Conservation (phyloP, 306 rosid genomes). For the Medicago truncatula region DNA sequence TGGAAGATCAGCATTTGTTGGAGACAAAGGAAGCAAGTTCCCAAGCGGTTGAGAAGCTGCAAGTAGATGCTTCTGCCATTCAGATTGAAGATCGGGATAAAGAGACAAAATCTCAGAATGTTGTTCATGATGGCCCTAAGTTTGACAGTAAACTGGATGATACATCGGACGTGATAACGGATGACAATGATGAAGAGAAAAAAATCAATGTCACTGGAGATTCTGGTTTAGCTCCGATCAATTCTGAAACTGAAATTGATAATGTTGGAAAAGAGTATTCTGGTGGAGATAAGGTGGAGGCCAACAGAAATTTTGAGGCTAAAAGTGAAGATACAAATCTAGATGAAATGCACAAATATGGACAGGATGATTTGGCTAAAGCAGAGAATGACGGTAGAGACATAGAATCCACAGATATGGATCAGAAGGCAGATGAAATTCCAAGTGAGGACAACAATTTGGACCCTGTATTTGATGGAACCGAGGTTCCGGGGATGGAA, state of each 20-base stretch:
- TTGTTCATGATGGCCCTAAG: slow-evolving; percentile 34
- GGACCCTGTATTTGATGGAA: slow-evolving; percentile 88
- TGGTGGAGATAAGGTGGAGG: slow-evolving; percentile 43
- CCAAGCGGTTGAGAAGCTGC: slow-evolving; percentile 46
- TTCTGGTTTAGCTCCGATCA: slow-evolving; percentile 34
- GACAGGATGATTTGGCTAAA: slow-evolving; percentile 34
- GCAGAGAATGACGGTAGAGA: slow-evolving; percentile 35
- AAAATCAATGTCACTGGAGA: slow-evolving; percentile 7
- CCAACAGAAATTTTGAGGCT: slow-evolving; percentile 36
- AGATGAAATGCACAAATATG: not conserved
- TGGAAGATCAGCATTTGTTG: slow-evolving; percentile 50
- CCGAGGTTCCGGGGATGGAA: slow-evolving; percentile 76
- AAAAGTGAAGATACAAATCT: slow-evolving; percentile 43
- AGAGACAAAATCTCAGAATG: slow-evolving; percentile 44
- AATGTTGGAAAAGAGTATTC: slow-evolving; percentile 32
- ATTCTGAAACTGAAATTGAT: slow-evolving; percentile 42
- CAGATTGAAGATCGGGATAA: slow-evolving; percentile 44
- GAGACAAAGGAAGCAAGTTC: slow-evolving; percentile 43
- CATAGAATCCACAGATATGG: slow-evolving; percentile 39
- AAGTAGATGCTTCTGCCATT: slow-evolving; percentile 39
- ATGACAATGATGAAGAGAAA: slow-evolving; percentile 17
- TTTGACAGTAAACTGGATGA: slow-evolving; percentile 38
- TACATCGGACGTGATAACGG: slow-evolving; percentile 16
- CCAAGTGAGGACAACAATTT: slow-evolving; percentile 58
- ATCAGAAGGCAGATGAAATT: slow-evolving; percentile 52